Percentiles rank a stretch among this genome's conserved stretches.
phyloP scores from a whole-genome alignment of 176 grass and related monocot genomes.

The Alopecurus myosuroides region DNA sequence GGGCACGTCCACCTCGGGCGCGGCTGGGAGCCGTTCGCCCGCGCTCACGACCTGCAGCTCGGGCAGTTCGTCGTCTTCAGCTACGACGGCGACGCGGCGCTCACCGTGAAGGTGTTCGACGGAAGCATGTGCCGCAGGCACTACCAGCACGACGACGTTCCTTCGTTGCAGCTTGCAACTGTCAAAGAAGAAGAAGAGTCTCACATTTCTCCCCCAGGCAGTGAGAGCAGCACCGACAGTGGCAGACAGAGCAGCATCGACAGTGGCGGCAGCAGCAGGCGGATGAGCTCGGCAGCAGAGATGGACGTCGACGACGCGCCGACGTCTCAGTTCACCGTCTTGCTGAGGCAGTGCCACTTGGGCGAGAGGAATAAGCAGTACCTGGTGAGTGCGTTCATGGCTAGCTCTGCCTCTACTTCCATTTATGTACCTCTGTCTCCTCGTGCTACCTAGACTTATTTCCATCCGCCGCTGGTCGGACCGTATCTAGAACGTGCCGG shows the following conservation, averaged over 20 bases:
- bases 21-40: conserved; percentile 33
- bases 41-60: background rate
- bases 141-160: background rate
- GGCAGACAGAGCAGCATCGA: background rate
- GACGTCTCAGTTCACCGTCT: conserved; percentile 30
- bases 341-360: conserved; percentile 25
- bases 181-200: background rate
- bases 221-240: background rate
- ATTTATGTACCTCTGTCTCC: background rate
- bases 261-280: background rate
- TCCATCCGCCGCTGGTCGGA: background rate
- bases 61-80: conserved; percentile 26
- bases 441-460: background rate
- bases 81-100: conserved; percentile 1
- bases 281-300: background rate
- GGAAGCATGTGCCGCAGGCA: conserved; percentile 23
- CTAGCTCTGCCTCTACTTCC: background rate
- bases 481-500: conserved; percentile 35
- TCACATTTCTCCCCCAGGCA: background rate
- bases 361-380: conserved; percentile 28
- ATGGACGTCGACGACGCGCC: background rate
- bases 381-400: conserved; percentile 30
- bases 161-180: background rate
- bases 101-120: conserved; percentile 39
- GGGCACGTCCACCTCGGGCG: conserved; percentile 10